Evolutionary conservation across 2,329 filamentous ascomycete species (phyloP).

Genomic region (Ophiostoma pallidulum): DNA sequence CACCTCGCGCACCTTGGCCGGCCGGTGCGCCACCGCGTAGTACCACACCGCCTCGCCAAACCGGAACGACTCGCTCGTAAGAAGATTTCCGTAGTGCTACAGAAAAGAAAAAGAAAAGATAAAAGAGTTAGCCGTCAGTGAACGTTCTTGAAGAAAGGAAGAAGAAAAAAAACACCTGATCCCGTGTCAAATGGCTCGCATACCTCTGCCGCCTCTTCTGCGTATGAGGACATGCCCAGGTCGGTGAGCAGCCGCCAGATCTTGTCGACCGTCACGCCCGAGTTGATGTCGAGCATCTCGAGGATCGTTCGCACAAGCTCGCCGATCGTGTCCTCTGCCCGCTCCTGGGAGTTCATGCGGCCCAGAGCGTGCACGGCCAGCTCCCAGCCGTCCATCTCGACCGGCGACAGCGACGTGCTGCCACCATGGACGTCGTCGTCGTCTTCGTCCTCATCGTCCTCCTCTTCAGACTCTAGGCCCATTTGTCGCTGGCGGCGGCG

Average conservation of each 20-base stretch:
- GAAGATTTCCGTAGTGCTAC: constrained; percentile 72
- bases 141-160: background rate
- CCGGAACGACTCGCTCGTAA: constrained; percentile 61
- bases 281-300: constrained; percentile 51
- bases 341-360: constrained; percentile 63
- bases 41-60: constrained; percentile 86
- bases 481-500: no score
- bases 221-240: constrained; percentile 69
- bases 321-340: constrained; percentile 64
- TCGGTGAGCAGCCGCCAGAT: constrained; percentile 69
- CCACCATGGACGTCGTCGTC: background rate
- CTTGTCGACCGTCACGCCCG: constrained; percentile 66
- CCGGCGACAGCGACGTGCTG: background rate
- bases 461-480: constrained; percentile 17
- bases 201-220: constrained; percentile 75
- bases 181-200: no score
- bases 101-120: no score
- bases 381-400: constrained; percentile 70
- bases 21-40: constrained; percentile 75
- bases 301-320: constrained; percentile 61
- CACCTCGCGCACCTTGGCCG: constrained; percentile 72
- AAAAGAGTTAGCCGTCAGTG: no score
- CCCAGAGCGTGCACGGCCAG: constrained; percentile 74
- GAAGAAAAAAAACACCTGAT: constrained; percentile 24
- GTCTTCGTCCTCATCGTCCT: constrained; percentile 21